Conservation (phyloP, 768 basidiomycete genomes). For the Pholiota microspora region DNA sequence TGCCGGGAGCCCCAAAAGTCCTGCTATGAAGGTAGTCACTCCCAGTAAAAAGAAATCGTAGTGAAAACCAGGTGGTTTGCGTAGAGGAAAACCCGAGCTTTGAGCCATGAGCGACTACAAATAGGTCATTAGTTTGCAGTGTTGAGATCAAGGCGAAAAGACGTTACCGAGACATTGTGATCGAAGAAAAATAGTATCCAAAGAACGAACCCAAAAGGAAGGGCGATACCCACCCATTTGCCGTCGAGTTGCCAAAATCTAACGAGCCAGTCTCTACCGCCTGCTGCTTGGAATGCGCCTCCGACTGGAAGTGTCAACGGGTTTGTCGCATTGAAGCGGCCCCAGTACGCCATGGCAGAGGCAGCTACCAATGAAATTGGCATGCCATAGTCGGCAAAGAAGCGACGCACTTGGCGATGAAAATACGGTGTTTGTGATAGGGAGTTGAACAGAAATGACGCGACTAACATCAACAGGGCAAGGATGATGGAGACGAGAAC, state of each 20-base stretch:
- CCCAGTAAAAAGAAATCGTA: conserved; percentile 92
- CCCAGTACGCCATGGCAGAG: conserved; percentile 86
- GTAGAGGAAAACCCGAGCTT: conserved; percentile 81
- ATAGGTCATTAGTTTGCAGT: conserved; percentile 4
- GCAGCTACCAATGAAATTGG: conserved; percentile 77
- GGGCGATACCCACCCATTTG: conserved; percentile 86
- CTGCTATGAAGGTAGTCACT: conserved; percentile 85
- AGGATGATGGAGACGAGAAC: conserved; percentile 67
- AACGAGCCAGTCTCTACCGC: conserved; percentile 79
- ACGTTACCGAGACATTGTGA: conserved; percentile 84
- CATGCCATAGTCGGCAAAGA: conserved; percentile 89
- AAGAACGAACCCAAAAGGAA: conserved; percentile 86
- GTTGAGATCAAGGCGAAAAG: neutral
- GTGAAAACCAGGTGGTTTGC: conserved; percentile 88
- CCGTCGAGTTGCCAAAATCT: conserved; percentile 84
- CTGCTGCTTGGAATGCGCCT: conserved; percentile 67
- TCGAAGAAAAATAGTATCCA: conserved; percentile 96
- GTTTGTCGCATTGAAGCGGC: conserved; percentile 59
- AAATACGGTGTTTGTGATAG: conserved; percentile 65
- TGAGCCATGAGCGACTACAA: conserved; percentile 87
- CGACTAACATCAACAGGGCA: conserved; percentile 73
- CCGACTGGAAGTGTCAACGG: conserved; percentile 68
- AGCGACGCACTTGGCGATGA: conserved; percentile 70
- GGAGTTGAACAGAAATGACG: conserved; percentile 70
- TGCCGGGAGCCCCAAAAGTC: conserved; percentile 82